These are phyloP conservation scores for Picocystis sp. DNA, from an alignment of 163 green algal species.

Conservation along the genomic window DNA sequence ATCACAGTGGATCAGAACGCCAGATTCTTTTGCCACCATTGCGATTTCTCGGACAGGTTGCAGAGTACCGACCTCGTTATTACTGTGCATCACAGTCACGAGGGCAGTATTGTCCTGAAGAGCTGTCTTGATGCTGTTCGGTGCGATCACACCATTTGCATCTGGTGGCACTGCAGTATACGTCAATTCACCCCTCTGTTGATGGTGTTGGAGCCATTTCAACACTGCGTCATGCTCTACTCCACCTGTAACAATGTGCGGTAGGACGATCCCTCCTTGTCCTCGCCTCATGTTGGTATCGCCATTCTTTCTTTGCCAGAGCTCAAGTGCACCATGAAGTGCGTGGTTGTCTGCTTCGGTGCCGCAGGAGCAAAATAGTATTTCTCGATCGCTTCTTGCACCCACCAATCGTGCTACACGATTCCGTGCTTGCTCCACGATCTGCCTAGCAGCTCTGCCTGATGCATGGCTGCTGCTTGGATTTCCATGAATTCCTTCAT, in stretches of 20 bases:
- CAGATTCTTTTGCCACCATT: conserved; percentile 5
- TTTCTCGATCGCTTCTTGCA: conserved; percentile 19
- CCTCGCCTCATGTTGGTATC: not conserved
- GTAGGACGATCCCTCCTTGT: conserved; percentile 1
- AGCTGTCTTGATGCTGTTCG: conserved; percentile 24
- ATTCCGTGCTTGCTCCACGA: conserved; percentile 17
- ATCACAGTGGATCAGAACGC: conserved; percentile 45
- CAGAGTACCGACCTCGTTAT: conserved; percentile 51
- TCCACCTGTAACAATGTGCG: conserved; percentile 44
- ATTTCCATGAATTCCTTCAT: too few species aligned
- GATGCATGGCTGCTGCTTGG: not conserved
- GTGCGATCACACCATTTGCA: conserved; percentile 34
- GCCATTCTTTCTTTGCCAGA: conserved; percentile 4
- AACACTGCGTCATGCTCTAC: conserved; percentile 68
- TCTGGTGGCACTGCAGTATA: conserved; percentile 39
- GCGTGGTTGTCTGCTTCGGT: conserved; percentile 71
- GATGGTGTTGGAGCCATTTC: conserved; percentile 5
- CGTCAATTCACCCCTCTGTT: conserved; percentile 3
- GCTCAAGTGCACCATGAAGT: conserved; percentile 30
- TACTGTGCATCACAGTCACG: conserved; percentile 62
- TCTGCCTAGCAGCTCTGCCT: not conserved
- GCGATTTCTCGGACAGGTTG: conserved; percentile 36
- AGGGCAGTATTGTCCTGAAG: conserved; percentile 36
- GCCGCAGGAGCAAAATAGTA: conserved; percentile 61
- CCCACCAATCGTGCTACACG: conserved; percentile 38